These are phyloP conservation scores for Agaricales sp. DNA, from an alignment of 1,284 basidiomycete species.

Conservation along the genomic window DNA sequence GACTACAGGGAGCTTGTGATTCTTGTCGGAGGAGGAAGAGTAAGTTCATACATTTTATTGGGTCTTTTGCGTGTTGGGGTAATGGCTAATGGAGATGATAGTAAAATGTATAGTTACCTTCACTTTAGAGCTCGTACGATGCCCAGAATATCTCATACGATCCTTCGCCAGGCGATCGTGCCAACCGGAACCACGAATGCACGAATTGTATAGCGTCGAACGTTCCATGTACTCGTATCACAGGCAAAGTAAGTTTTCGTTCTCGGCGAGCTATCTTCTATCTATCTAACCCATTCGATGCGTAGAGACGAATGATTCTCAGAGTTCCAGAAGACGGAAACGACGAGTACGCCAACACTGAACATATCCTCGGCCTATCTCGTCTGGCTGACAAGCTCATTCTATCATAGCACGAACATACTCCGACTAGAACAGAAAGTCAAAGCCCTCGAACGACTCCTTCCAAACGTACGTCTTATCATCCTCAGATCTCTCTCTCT, in stretches of 20 bases:
- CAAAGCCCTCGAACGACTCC: not conserved
- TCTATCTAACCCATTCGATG: no score
- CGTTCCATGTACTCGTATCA: not conserved
- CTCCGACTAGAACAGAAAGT: slow-evolving; percentile 2
- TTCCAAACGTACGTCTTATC: not conserved
- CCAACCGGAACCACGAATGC: not conserved
- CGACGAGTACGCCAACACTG: not conserved
- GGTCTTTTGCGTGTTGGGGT: not conserved
- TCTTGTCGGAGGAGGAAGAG: slow-evolving; percentile 4
- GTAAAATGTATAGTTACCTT: not conserved
- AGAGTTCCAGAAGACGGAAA: not conserved
- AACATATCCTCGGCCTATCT: not conserved
- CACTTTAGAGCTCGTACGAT: no score
- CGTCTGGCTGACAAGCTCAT: not conserved
- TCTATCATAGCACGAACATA: no score
- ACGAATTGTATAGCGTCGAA: not conserved
- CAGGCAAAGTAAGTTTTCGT: not conserved
- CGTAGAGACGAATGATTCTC: not conserved
- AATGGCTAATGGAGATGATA: not conserved
- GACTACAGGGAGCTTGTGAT: slow-evolving; percentile 4
- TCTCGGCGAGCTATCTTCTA: no score
- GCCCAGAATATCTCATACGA: no score
- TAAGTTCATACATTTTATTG: not conserved
- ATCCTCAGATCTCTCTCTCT: no score
- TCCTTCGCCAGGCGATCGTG: not conserved